phyloP scores from a whole-genome alignment of 2,329 filamentous ascomycete species.

The Cytospora chrysosperma region DNA sequence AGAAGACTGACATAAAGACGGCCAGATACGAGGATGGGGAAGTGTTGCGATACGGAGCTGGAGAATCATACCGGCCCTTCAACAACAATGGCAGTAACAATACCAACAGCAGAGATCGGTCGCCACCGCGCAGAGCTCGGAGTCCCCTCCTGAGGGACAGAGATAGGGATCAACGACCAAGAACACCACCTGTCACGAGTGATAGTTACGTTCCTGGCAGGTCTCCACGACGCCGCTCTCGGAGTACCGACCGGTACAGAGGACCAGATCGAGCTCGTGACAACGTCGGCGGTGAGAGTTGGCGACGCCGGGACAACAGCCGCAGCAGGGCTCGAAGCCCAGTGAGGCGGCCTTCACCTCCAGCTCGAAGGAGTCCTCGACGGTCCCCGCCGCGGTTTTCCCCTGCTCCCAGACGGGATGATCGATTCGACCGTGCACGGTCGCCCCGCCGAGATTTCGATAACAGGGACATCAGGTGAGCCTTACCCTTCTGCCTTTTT shows the following conservation, averaged over 20 bases:
- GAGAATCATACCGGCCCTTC: conserved; percentile 60
- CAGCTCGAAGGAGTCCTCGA: conserved; percentile 33
- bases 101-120: conserved; percentile 29
- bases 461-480: conserved; percentile 36
- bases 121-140: conserved; percentile 31
- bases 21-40: conserved; percentile 60
- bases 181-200: conserved; percentile 33
- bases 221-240: conserved; percentile 42
- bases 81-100: conserved; percentile 35
- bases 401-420: conserved; percentile 41
- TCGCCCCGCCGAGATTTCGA: conserved; percentile 42
- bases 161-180: conserved; percentile 29
- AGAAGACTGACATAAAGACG: conserved; percentile 23
- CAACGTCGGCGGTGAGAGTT: conserved; percentile 32
- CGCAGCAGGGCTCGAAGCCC: conserved; percentile 39
- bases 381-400: conserved; percentile 37
- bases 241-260: conserved; percentile 42
- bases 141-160: conserved; percentile 33
- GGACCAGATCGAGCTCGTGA: conserved; percentile 38
- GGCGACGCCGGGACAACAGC: conserved; percentile 42
- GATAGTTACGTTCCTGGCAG: conserved; percentile 44
- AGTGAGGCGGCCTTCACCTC: conserved; percentile 34
- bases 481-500: conserved; percentile 17
- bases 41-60: conserved; percentile 60
- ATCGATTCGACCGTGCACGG: conserved; percentile 36